Evolutionary conservation across 2,329 filamentous ascomycete species (phyloP), one percentile per base, ranked within the genome.

Genomic region (Pleoardoris graminearum): DNA sequence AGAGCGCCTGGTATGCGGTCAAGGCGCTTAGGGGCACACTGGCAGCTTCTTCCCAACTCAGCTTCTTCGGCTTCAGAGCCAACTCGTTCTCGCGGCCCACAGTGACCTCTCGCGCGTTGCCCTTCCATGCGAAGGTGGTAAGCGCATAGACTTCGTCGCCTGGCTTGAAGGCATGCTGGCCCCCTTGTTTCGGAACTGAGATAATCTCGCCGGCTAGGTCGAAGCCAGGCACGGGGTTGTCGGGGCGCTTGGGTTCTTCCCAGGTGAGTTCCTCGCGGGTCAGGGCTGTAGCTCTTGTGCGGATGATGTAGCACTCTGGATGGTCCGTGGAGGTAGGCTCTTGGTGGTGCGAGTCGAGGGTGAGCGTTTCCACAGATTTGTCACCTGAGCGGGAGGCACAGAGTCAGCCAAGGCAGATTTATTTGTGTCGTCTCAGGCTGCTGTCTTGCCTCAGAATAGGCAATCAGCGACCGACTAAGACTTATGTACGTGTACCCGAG

Each of bases 1-100:
- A 79, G 2, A 80, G 58, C 6, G 69, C 71, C 60, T 79, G 77
- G 69, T 71, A 77, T 6, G 76, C 77, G 49, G 73, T 79, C 55
- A 75, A 42, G 7, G 74, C 72, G 8, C 67, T 73, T 51, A 79
- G 61, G 16, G 76, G 75, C 3, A 77, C 61, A 4, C 71, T 66
- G 1, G 75, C 75, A 4, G 72, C 68, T 47, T 75, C 68, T 1
- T 55, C 68, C 68, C 70, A 75, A 22, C 57, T 67, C 7, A 79
- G 30, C 10, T 58, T 66, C 49, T 60, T 60, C 0, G 77, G 75
- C 36, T 65, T 67, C 4, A 56, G 55, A 0, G 72, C 74, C 4
- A 79, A 53, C 44, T 79, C 76, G 0, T 62, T 59, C 1, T 72
- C 71, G 2, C 62, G 53, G 0, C 59, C 67, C 21, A 76, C 60